These are phyloP conservation scores for Colletotrichum sp. DNA, from an alignment of 2,329 filamentous ascomycete species.

Conservation along the genomic window DNA sequence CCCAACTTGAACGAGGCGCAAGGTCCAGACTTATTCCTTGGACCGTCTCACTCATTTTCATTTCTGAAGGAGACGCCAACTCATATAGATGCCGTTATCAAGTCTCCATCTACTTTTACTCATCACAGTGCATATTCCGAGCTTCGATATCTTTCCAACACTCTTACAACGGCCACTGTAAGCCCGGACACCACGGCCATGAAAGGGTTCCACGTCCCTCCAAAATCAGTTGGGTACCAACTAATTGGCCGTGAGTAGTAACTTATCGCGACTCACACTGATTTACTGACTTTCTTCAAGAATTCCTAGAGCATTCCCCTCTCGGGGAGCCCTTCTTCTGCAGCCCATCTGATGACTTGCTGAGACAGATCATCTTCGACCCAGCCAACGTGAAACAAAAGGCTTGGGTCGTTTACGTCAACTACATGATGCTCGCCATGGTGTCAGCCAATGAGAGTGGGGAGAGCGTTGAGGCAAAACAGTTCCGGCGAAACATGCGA, in stretches of 20 bases:
- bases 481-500: neutral
- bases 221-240: neutral
- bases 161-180: neutral
- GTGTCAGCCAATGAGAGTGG: neutral
- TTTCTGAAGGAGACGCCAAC: neutral
- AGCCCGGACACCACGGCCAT: neutral
- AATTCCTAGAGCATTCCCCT: neutral
- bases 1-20: neutral
- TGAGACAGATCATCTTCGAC: neutral
- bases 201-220: neutral
- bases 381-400: neutral
- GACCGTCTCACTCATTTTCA: neutral
- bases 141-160: neutral
- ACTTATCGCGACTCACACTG: rapidly evolving
- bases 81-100: neutral
- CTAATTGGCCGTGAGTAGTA: neutral
- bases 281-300: neutral
- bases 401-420: neutral
- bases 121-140: neutral
- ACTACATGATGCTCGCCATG: conserved; percentile 2
- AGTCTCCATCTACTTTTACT: neutral
- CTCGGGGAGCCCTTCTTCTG: neutral
- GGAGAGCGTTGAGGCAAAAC: neutral
- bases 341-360: neutral
- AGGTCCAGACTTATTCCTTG: neutral